Evolutionary conservation across 1,139 yeast genomes (phyloP).

Genomic region (Saccharomyces hybrid): DNA sequence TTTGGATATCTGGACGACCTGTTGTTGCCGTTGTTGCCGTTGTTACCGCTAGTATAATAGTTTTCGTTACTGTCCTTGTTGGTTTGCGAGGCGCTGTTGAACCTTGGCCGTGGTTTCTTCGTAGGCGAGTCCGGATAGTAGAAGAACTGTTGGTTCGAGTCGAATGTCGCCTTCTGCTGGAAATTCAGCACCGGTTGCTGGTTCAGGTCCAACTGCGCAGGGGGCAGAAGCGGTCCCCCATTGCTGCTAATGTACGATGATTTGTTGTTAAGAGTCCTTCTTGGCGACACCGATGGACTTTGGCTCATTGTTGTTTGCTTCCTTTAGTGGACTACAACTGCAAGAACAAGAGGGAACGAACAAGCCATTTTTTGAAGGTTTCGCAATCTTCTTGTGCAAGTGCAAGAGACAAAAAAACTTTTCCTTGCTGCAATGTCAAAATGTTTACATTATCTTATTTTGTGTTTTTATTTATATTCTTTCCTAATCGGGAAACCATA

Average conservation of each 20-base stretch:
- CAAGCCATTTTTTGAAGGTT: neutral
- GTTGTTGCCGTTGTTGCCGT: neutral
- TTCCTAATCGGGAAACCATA: neutral
- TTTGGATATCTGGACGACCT: neutral
- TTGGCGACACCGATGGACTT: conserved; percentile 1
- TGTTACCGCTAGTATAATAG: neutral
- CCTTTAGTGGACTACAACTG: neutral
- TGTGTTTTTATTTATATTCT: neutral
- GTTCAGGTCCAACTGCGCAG: neutral
- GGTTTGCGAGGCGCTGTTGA: conserved; percentile 1
- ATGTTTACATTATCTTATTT: neutral
- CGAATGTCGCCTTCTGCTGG: neutral
- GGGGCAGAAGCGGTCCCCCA: neutral
- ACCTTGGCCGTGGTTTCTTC: neutral
- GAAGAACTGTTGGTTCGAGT: neutral
- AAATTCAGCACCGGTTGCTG: neutral
- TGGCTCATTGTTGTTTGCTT: neutral
- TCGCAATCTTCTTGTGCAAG: neutral
- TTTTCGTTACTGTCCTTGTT: neutral
- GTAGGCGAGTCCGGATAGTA: conserved; percentile 4
- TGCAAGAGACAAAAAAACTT: neutral
- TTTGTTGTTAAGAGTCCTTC: neutral
- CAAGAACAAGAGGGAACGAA: neutral
- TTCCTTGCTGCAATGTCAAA: neutral
- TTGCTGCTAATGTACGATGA: neutral